These are phyloP conservation scores for Penicillium sp. DNA, from an alignment of 2,329 filamentous ascomycete genomes.

Conservation along the genomic window DNA sequence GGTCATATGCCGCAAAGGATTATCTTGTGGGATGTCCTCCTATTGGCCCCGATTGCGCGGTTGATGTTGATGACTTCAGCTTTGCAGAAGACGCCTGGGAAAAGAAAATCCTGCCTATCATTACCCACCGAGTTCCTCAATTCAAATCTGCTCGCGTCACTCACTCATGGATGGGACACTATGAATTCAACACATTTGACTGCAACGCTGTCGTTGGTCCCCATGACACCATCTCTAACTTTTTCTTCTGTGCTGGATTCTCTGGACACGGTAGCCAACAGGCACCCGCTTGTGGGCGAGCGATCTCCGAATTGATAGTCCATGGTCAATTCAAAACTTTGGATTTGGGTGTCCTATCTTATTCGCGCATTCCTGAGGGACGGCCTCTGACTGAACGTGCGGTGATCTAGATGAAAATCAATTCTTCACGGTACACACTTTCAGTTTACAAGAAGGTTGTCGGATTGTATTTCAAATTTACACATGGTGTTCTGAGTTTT, in stretches of 20 bases:
- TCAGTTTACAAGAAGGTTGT: no score
- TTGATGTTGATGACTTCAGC: slow-evolving; percentile 19
- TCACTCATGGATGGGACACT: slow-evolving; percentile 20
- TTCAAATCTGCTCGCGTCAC: slow-evolving; percentile 13
- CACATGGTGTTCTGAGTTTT: no score
- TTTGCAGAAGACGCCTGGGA: slow-evolving; percentile 16
- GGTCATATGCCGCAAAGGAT: slow-evolving; percentile 13
- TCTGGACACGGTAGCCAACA: slow-evolving; percentile 12
- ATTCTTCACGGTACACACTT: no score
- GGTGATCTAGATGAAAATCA: neutral
- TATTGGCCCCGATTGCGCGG: slow-evolving; percentile 15
- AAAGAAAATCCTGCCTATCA: slow-evolving; percentile 17
- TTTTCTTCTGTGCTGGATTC: slow-evolving; percentile 17
- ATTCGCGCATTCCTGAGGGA: neutral
- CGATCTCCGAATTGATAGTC: slow-evolving; percentile 15
- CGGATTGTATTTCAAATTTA: no score
- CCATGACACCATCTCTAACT: slow-evolving; percentile 10
- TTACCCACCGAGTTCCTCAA: slow-evolving; percentile 13
- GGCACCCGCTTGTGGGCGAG: slow-evolving; percentile 18
- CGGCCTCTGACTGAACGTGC: neutral
- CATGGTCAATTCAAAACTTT: slow-evolving; percentile 15
- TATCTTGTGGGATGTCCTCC: slow-evolving; percentile 21
- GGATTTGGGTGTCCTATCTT: neutral
- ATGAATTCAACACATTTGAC: slow-evolving; percentile 23
- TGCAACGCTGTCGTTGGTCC: slow-evolving; percentile 18